phyloP scores from a whole-genome alignment of 192 early-diverging fungal species.

The Coemansia sp. region DNA sequence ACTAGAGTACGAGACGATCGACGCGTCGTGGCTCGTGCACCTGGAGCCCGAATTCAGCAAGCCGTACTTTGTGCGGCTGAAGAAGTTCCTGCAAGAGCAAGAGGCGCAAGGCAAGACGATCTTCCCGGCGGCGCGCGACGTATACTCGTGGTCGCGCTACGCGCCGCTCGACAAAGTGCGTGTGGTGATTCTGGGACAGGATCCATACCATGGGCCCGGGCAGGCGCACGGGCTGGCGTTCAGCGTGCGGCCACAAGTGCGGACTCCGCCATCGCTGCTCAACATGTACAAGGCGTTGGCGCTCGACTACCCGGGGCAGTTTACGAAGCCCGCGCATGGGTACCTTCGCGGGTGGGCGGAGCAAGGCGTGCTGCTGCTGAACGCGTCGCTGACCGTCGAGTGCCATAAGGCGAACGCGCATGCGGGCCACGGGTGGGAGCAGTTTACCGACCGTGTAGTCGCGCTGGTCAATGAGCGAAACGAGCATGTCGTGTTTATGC shows the following conservation, averaged over 20 bases:
- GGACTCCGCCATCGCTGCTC: conserved; percentile 79
- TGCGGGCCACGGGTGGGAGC: conserved; percentile 80
- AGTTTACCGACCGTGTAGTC: conserved; percentile 85
- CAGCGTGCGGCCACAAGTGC: conserved; percentile 79
- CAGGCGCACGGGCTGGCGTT: conserved; percentile 95
- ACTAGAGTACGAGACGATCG: conserved; percentile 70
- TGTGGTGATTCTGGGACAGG: conserved; percentile 95
- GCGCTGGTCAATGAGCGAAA: conserved; percentile 65
- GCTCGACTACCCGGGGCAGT: conserved; percentile 66
- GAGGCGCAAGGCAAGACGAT: conserved; percentile 56
- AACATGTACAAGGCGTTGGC: conserved; percentile 90
- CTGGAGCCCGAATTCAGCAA: conserved; percentile 65
- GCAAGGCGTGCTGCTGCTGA: conserved; percentile 89
- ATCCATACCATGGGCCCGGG: conserved; percentile 69
- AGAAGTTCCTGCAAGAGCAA: conserved; percentile 68
- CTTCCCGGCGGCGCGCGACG: conserved; percentile 73
- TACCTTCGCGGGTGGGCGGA: conserved; percentile 79
- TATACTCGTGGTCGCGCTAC: conserved; percentile 86
- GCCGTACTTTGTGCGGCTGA: conserved; percentile 63
- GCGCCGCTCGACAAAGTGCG: conserved; percentile 66
- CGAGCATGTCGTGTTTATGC: conserved; percentile 81
- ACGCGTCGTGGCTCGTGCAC: conserved; percentile 70
- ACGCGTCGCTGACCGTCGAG: conserved; percentile 86
- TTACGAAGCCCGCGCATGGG: conserved; percentile 74
- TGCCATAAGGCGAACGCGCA: conserved; percentile 80